A percentile compares a stretch with the other conserved stretches of the same genome.
phyloP scores from a whole-genome alignment of 2,329 filamentous ascomycete species.

The Diaporthe amygdali region DNA sequence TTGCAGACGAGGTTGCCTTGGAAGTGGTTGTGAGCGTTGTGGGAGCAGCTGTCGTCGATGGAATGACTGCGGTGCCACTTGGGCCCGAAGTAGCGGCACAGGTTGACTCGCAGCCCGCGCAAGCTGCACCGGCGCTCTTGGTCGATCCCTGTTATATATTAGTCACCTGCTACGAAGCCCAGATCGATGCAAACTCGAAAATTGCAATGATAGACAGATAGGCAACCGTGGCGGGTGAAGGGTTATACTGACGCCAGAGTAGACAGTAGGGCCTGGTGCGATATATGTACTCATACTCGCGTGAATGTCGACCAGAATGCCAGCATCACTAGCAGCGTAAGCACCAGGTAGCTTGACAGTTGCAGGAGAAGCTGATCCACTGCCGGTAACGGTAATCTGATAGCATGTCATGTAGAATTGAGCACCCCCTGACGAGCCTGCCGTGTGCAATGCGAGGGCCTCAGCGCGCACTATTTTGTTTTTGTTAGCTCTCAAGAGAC shows the following conservation, averaged over 20 bases:
- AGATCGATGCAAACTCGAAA: too few relatives aligned
- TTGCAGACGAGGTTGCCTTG: not conserved
- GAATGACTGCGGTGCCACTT: not conserved
- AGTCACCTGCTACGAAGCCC: too few relatives aligned
- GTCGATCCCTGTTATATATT: too few relatives aligned
- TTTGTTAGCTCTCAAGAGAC: not conserved
- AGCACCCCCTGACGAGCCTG: conserved; percentile 37
- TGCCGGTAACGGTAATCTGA: conserved; percentile 39
- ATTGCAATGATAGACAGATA: too few relatives aligned
- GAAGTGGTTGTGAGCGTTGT: not conserved
- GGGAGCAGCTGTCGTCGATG: not conserved
- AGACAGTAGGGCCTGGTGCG: conserved; percentile 49
- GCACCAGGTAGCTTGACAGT: conserved; percentile 48
- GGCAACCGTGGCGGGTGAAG: too few relatives aligned
- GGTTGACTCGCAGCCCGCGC: conserved; percentile 45
- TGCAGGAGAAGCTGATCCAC: conserved; percentile 34
- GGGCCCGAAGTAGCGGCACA: conserved; percentile 36
- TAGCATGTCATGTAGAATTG: conserved; percentile 47
- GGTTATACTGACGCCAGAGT: too few relatives aligned
- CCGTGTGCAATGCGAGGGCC: conserved; percentile 53
- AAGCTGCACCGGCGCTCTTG: conserved; percentile 45
- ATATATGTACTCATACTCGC: conserved; percentile 43
- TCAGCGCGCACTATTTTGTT: conserved; percentile 48
- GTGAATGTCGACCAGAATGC: conserved; percentile 55
- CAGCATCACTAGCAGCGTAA: conserved; percentile 48